Evolutionary conservation across 176 grass and related monocot species (phyloP), one percentile per base, ranked within the genome.

Genomic region (Rhynchospora breviuscula): DNA sequence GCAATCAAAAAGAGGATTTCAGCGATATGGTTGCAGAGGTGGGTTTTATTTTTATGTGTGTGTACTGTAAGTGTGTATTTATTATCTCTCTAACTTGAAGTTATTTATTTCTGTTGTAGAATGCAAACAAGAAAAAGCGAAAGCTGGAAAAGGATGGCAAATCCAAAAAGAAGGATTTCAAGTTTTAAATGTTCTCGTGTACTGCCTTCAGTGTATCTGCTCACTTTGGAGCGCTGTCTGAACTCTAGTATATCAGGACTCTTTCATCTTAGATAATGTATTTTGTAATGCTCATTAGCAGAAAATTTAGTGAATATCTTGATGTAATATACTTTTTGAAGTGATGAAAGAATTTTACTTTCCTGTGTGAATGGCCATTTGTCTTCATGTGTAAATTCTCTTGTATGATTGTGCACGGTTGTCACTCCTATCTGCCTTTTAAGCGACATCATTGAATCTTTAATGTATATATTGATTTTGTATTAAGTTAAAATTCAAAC

Each of bases 1-100:
- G 89, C 6, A 98, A 98, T 65, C 92, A 98, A 71, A 98, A 98
- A 84, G 96, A 95, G 84, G 96, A 98, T 25, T 98, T 98, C 81
- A 98, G 96, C 2, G 96, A 98, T 78, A 98, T 98, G 96, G 95
- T 98, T 60, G 95, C 92, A 2, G 95, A 98, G 92, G 95, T 94
- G 67, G 14, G 83, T 17, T 77, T 77, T 22, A 29, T 15, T 21
- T 4, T 7, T 44, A 13, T 0, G 1, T 44, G 11, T 75, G 5
- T 90, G 0, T 26, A 79, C 21, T 3, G 12, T 78, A 23, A 9
- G 59, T 15, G 9, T 29, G 19, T 49, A 33, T 59, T 75, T 14
- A n/a, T n/a, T 0, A 1, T 18, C 25, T 29, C 18, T 86, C 81
- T 46, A 26, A 52, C 35, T 49, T 44, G 8, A 56, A 18, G 43